Percentiles rank a stretch among this genome's conserved stretches.
Evolutionary conservation across 2,329 filamentous ascomycete genomes (phyloP).

Genomic region (Thelonectria olida): DNA sequence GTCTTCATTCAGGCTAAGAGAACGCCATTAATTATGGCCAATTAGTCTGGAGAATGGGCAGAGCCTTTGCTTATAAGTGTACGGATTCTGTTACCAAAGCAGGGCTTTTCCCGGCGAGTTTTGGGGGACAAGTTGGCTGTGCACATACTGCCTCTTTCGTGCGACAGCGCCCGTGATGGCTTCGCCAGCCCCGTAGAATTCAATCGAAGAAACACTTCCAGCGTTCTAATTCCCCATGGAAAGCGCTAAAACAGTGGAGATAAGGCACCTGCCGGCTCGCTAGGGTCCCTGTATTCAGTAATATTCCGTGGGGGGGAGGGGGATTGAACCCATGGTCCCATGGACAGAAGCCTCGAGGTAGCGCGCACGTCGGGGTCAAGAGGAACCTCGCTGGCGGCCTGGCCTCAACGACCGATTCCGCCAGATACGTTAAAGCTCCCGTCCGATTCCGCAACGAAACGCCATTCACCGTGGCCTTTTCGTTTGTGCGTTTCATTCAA

Average conservation of each 20-base stretch:
- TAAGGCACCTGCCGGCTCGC: slow-evolving; percentile 7
- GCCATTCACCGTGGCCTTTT: slow-evolving; percentile 1
- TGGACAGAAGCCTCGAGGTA: not conserved
- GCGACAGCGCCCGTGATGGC: not conserved
- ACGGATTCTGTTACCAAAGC: not conserved
- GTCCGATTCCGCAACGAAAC: slow-evolving; percentile 16
- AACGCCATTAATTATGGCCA: not conserved
- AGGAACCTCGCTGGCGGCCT: not conserved
- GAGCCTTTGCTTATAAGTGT: not conserved
- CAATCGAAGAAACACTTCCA: not conserved
- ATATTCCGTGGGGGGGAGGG: not conserved
- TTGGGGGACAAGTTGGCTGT: too few relatives aligned
- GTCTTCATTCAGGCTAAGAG: not conserved
- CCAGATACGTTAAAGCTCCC: slow-evolving; percentile 18
- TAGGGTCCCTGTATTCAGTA: slow-evolving; percentile 2
- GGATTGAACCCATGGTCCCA: too few relatives aligned
- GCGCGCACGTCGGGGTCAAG: not conserved
- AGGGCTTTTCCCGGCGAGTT: not conserved
- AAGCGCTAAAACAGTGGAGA: slow-evolving; percentile 13
- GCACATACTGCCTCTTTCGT: too few relatives aligned
- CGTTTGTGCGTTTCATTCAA: not conserved
- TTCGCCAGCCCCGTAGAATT: not conserved
- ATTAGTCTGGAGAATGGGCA: not conserved
- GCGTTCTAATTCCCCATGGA: not conserved
- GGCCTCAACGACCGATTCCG: slow-evolving; percentile 20